Conservation (phyloP, 2,329 filamentous ascomycete species). For the Fusarium mexicanum region DNA sequence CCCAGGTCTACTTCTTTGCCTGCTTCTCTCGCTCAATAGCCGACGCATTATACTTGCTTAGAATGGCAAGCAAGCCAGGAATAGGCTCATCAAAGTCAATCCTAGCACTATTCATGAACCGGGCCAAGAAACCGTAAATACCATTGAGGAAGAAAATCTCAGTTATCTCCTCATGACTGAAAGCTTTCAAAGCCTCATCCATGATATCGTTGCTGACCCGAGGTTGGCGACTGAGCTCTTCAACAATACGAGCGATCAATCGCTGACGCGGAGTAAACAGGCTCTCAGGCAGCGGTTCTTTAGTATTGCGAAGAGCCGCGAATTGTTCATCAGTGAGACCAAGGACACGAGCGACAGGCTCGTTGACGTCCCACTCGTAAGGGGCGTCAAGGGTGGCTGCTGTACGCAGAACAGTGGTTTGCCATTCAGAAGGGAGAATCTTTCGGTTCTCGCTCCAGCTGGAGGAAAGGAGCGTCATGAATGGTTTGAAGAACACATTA, state of each 20-base stretch:
- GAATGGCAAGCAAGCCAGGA: background rate
- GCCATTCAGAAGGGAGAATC: constrained; percentile 11
- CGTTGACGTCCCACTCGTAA: constrained; percentile 17
- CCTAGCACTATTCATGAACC: constrained; percentile 4
- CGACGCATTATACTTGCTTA: background rate
- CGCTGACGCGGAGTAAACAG: constrained; percentile 4
- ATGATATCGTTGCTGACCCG: background rate
- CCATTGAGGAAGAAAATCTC: constrained; percentile 12
- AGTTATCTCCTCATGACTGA: background rate
- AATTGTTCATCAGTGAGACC: constrained; percentile 5
- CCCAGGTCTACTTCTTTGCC: background rate
- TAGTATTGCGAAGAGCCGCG: background rate
- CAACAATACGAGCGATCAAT: background rate
- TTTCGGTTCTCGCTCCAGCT: constrained; percentile 11
- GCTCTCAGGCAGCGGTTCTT: background rate
- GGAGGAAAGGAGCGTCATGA: constrained; percentile 10
- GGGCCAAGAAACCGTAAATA: constrained; percentile 5
- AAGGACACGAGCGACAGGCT: constrained; percentile 6
- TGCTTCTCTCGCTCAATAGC: constrained; percentile 5
- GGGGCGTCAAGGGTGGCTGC: constrained; percentile 3
- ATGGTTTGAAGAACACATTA: constrained; percentile 5
- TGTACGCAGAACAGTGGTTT: background rate
- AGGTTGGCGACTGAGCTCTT: background rate
- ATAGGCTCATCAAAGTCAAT: constrained; percentile 18
- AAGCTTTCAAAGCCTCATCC: background rate